Evolutionary conservation across 1,284 basidiomycete genomes (phyloP), one percentile per base, ranked within the genome.

Genomic region (Cutaneotrichosporon daszewskae): DNA sequence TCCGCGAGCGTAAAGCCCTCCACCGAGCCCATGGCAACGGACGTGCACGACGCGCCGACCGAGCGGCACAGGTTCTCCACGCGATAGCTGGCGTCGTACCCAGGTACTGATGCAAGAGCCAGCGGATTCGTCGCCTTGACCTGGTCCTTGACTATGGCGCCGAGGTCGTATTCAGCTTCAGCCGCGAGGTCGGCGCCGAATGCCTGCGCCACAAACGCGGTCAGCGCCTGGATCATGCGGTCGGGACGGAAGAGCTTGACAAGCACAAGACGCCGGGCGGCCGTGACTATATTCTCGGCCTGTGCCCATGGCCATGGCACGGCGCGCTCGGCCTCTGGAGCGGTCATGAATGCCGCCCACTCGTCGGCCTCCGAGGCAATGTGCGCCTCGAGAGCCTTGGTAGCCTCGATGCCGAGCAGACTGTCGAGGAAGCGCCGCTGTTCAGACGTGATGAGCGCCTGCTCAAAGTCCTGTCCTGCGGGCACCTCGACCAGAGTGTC

Each of bases 1-100:
- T 97, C 92, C 5, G 92, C 92, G 3, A 90, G 77, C 7, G 81
- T 80, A 69, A 89, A 92, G n/a, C 92, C 91, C 76, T 97, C 92
- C 54, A 90, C 86, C 2, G 91, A 95, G n/a, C 92, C 92, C 89
- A 97, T 95, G 11, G 92, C 92, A 14, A 96, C 87, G 1, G 88
- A 87, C 0, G 82, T 76, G 49, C 87, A 92, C 23, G 82, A 81
- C 29, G 79, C 76, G 19, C 82, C 81, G 11, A 81, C 81, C 35
- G 81, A 80, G 60, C 84, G 81, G 54, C 91, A 83, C 29, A 95
- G 78, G 56, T 85, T 87, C 59, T 96, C 92, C 24, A 96, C 87
- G 40, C 86, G 81, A 68, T 92, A 96, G 66, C 89, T 91, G 10
- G 92, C 92, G 66, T 97, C 92, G 62, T 95, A 92, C n/a, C 92